Percentiles rank a stretch among this genome's conserved stretches.
Conservation (phyloP, 1,284 basidiomycete species). For the Hypsizygus ulmarius region DNA sequence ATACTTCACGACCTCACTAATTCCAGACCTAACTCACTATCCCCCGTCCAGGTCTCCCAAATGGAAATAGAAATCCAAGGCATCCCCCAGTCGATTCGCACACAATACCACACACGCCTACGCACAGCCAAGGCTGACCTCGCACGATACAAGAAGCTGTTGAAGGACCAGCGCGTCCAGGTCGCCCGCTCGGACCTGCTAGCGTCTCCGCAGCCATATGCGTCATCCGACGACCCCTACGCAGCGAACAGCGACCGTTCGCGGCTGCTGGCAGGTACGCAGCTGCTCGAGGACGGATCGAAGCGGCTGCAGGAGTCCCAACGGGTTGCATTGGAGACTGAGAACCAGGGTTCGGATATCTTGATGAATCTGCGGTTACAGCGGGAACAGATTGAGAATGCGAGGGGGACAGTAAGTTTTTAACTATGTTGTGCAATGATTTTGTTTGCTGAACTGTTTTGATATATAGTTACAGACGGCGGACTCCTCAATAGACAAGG, state of each 20-base stretch:
- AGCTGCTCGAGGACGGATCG: conserved; percentile 75
- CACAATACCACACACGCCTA: conserved; percentile 73
- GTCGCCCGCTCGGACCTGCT: conserved; percentile 62
- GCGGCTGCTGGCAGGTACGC: conserved; percentile 75
- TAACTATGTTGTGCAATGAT: not conserved
- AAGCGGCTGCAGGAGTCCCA: conserved; percentile 88
- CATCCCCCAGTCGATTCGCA: conserved; percentile 82
- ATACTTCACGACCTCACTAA: not conserved
- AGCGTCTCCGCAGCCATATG: conserved; percentile 42
- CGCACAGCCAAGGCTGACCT: conserved; percentile 72
- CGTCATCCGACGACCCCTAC: conserved; percentile 81
- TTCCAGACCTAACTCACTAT: not conserved
- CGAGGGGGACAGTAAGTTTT: conserved; percentile 77
- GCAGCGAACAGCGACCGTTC: conserved; percentile 64
- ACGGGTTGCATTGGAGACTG: conserved; percentile 92
- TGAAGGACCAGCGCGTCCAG: conserved; percentile 59
- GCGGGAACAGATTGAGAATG: conserved; percentile 94
- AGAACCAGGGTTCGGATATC: conserved; percentile 93
- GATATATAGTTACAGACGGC: conserved; percentile 59
- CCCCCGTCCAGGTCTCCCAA: conserved; percentile 77
- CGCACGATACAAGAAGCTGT: conserved; percentile 75
- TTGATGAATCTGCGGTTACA: conserved; percentile 83
- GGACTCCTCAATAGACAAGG: conserved; percentile 69
- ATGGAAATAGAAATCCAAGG: conserved; percentile 99
- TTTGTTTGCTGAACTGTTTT: not conserved